A percentile compares a stretch with the other conserved stretches of the same genome.
These are phyloP conservation scores for Friedmanniomyces simplex DNA, from an alignment of 495 filamentous ascomycete species.

Conservation along the genomic window DNA sequence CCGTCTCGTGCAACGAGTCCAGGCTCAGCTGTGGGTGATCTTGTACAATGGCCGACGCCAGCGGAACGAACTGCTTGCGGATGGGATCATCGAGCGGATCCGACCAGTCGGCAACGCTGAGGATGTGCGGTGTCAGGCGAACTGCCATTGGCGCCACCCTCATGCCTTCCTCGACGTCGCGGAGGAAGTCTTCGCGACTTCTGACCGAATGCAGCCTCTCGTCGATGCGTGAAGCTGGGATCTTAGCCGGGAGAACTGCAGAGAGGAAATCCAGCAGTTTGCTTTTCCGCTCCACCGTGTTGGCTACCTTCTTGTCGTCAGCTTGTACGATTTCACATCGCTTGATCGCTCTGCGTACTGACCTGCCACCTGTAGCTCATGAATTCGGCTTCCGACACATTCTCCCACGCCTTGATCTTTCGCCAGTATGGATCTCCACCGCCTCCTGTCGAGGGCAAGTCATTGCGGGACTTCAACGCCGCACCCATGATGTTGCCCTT, in stretches of 20 bases:
- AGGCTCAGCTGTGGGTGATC: slow-evolving; percentile 38
- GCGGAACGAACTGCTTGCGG: slow-evolving; percentile 43
- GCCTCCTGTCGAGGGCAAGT: neutral
- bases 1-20: slow-evolving; percentile 38
- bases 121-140: slow-evolving; percentile 44
- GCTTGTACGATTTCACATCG: slow-evolving; percentile 12
- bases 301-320: slow-evolving; percentile 14
- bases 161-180: slow-evolving; percentile 42
- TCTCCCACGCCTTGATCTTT: slow-evolving; percentile 34
- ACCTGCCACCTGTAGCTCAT: slow-evolving; percentile 40
- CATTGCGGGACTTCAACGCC: neutral
- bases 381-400: slow-evolving; percentile 36
- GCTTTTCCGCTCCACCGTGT: slow-evolving; percentile 35
- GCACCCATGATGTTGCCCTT: neutral
- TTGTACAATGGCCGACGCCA: slow-evolving; percentile 37
- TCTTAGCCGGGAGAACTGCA: slow-evolving; percentile 35
- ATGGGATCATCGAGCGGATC: slow-evolving; percentile 46
- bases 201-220: slow-evolving; percentile 27
- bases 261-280: slow-evolving; percentile 35
- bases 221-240: slow-evolving; percentile 25
- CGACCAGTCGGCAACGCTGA: slow-evolving; percentile 44
- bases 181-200: slow-evolving; percentile 40
- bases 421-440: slow-evolving; percentile 30
- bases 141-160: slow-evolving; percentile 43
- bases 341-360: slow-evolving; percentile 19